These are phyloP conservation scores for Mallotus japonicus DNA, from an alignment of 441 rosid genomes.

Conservation along the genomic window DNA sequence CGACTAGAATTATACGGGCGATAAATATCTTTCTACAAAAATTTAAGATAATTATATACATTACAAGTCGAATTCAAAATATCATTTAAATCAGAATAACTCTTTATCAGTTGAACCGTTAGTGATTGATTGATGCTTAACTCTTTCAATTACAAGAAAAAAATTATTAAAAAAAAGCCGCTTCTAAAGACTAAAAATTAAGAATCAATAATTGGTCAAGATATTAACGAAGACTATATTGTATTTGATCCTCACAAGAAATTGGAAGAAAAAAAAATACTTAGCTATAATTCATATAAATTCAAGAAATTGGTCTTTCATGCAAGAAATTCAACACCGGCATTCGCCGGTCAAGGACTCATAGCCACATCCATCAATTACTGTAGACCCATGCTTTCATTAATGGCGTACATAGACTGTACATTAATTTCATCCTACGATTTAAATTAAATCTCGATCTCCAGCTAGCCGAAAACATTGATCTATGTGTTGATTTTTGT, in stretches of 20 bases:
- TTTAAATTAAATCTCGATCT: too few species aligned
- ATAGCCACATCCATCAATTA: not conserved
- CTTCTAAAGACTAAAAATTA: not conserved
- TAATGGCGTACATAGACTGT: too few species aligned
- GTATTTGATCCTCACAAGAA: not conserved
- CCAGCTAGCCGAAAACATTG: too few species aligned
- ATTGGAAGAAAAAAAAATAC: not conserved
- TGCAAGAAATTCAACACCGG: not conserved
- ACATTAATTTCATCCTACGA: too few species aligned
- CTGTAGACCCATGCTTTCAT: not conserved
- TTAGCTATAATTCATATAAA: not conserved
- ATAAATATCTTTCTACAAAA: too few species aligned
- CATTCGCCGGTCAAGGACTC: slow-evolving; percentile 18
- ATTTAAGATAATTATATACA: too few species aligned
- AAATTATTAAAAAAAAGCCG: not conserved
- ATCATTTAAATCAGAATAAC: too few species aligned
- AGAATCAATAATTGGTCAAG: slow-evolving; percentile 11
- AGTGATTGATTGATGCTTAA: not conserved
- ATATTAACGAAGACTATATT: slow-evolving; percentile 6
- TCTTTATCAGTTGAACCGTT: too few species aligned
- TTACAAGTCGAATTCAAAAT: too few species aligned
- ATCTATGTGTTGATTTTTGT: too few species aligned
- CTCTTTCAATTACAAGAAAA: not conserved
- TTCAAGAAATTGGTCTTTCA: not conserved
- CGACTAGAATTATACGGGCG: too few species aligned